Evolutionary conservation across 73 alveolate species (phyloP), one percentile per base, ranked within the genome.

Genomic region (Tetrahymena elliotti): DNA sequence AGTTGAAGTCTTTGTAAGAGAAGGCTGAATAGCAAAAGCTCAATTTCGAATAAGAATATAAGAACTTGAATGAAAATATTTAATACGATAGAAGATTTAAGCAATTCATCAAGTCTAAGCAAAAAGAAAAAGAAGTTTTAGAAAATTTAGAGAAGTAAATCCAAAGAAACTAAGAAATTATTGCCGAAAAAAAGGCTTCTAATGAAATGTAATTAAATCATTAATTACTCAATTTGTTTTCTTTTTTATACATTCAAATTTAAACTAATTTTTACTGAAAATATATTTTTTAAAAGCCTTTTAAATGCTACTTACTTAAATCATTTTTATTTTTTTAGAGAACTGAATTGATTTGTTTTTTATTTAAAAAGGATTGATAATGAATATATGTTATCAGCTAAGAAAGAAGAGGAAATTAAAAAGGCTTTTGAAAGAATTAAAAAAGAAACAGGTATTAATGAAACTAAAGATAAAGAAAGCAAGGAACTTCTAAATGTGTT

Each of bases 341-440:
- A 68, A 27, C 11, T 68, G 20, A 18, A 31, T 68, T 68, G 88
- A 68, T 31, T 31, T 68, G 16, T 52, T 68, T 27, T 68, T 68
- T 36, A 22, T 68, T 27, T 68, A 24, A 68, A 27, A 27, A 52
- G 93, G 83, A 94, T 94, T 33, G 96, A 94, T 92, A 94, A 94
- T 84, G 96, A 94, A 47, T 94, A 94, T 84, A 94, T 94, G 96
- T 83, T 94, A 36, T 83, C 94, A 38, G 96, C 96, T 0, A 84
- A 94, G 35, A 94, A 94, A 41, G 96, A 94, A 88, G 93, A 84
- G 24, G 96, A 94, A 47, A 94, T 94, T 22, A 94, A 94, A 27
- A 94, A 94, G n/a, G 96, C 96, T 3, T 94, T 94, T 94, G 96
- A 94, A 53, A 94, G 96, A 92, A 94, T 94, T 34, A 94, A 94